Base-by-base conservation (phyloP, 768 basidiomycete species). In the Pholiota conissans region DNA sequence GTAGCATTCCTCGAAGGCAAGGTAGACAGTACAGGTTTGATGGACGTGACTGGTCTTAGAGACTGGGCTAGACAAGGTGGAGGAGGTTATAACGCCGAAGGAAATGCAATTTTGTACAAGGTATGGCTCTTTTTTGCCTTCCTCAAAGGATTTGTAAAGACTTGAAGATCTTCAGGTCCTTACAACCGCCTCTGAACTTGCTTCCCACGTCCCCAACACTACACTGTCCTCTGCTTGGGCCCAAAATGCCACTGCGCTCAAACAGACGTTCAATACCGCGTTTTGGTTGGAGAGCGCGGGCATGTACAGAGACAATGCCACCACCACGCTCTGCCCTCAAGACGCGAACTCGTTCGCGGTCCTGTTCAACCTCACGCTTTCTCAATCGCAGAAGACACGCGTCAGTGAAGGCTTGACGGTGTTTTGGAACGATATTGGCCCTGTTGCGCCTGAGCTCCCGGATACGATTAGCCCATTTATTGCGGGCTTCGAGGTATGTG, bases 401-500 rank as follows among this genome's bases (percentile, higher is more conserved):
- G 68, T 85, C 6, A 84, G 83, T 58, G 67, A 73, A 8, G 83
- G 82, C 0, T 59, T 86, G 28, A 68, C 71, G 63, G 69, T 67
- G 57, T 82, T 83, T 61, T 86, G 84, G 84, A 80, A 79, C 57
- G 72, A 71, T 0, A 55, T 83, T 1, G 84, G 84, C 0, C 71
- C 82, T 1, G 74, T 85, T 2, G 74, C 81, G 6, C 84, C 83
- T 0, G 84, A 86, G 63, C 67, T 86, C 5, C 81, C 81, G 0
- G 82, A 83, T 59, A 85, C 82, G 1, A 82, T 86, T 46, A 80
- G 79, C 57, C 84, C 84, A 3, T 86, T 85, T 60, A 84, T 85
- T 10, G 72, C 78, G 50, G 81, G 83, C 5, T 79, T 84, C 50
- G 83, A 85, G 77, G 82, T 81, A 42, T n/a, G 74, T 56, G 18